These are phyloP conservation scores for Kodamaea derodonti DNA, from an alignment of 1,139 yeast species.

Conservation along the genomic window DNA sequence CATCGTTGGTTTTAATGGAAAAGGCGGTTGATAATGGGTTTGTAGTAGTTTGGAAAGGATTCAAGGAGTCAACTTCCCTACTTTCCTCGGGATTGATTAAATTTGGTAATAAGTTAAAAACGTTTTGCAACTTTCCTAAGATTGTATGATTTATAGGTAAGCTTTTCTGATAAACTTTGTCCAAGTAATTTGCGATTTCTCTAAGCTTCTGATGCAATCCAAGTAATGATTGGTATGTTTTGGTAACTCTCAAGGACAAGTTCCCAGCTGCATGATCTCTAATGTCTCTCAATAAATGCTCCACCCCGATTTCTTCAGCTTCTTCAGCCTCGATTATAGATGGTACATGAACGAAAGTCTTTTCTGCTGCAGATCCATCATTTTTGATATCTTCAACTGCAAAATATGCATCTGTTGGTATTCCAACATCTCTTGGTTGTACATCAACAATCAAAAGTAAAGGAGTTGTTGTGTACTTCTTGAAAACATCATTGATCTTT, in stretches of 20 bases:
- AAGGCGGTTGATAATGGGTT: slow-evolving; percentile 73
- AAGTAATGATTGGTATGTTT: slow-evolving; percentile 81
- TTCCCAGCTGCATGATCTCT: slow-evolving; percentile 97
- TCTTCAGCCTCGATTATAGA: slow-evolving; percentile 95
- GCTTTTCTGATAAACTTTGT: slow-evolving; percentile 64
- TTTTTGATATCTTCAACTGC: slow-evolving; percentile 95
- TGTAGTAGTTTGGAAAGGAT: slow-evolving; percentile 16
- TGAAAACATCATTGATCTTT: slow-evolving; percentile 84
- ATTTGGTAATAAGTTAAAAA: slow-evolving; percentile 89
- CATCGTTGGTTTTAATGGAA: slow-evolving; percentile 91
- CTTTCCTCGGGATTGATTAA: slow-evolving; percentile 38
- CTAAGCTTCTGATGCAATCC: slow-evolving; percentile 79
- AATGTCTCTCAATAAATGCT: slow-evolving; percentile 88
- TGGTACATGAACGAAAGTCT: slow-evolving; percentile 90
- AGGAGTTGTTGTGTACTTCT: slow-evolving; percentile 79
- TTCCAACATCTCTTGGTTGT: slow-evolving; percentile 73
- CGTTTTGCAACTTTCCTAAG: slow-evolving; percentile 89
- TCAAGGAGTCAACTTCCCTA: slow-evolving; percentile 11
- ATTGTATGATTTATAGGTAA: slow-evolving; percentile 89
- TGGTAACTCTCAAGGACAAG: slow-evolving; percentile 79
- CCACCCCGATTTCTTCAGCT: slow-evolving; percentile 99
- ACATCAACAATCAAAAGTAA: slow-evolving; percentile 88
- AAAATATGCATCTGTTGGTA: slow-evolving; percentile 93
- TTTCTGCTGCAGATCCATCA: slow-evolving; percentile 93
- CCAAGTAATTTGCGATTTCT: slow-evolving; percentile 77